Percentiles rank a stretch among this genome's conserved stretches.
Evolutionary conservation across 1,284 basidiomycete genomes (phyloP).

Genomic region (Tranzscheliella williamsii): DNA sequence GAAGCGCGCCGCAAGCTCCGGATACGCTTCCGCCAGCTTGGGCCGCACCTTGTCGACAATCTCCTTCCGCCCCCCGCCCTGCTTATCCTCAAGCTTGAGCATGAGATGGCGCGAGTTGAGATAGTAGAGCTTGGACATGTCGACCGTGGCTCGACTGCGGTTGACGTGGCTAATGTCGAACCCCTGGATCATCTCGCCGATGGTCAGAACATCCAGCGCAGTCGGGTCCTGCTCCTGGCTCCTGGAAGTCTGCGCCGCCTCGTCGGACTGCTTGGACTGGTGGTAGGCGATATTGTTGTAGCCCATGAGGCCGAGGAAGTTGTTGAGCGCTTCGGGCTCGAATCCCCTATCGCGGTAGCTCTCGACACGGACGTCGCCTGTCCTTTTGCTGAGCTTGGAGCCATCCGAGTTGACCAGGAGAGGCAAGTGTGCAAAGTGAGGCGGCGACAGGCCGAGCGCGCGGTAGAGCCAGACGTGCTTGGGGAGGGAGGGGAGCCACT

Average conservation of each 20-base stretch:
- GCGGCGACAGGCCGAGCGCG: constrained; percentile 73
- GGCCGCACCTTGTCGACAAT: constrained; percentile 8
- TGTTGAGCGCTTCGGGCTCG: constrained; percentile 85
- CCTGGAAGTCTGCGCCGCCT: neutral
- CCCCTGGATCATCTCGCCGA: constrained; percentile 39
- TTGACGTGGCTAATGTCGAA: constrained; percentile 52
- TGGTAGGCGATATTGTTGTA: constrained; percentile 68
- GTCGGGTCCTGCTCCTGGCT: constrained; percentile 5
- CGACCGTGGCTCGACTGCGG: constrained; percentile 46
- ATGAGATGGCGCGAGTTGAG: constrained; percentile 48
- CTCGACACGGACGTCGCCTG: constrained; percentile 82
- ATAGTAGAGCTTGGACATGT: constrained; percentile 49
- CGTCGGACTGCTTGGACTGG: neutral
- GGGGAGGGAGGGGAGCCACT: constrained; percentile 95
- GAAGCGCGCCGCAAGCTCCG: constrained; percentile 1
- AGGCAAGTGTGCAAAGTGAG: constrained; percentile 87
- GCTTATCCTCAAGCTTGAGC: constrained; percentile 35
- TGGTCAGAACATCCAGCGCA: constrained; percentile 42
- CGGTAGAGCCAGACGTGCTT: constrained; percentile 88
- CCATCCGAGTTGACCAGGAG: constrained; percentile 88
- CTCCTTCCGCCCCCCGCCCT: constrained; percentile 10
- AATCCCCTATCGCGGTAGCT: constrained; percentile 84
- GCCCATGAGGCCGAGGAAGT: constrained; percentile 90
- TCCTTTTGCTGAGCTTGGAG: constrained; percentile 90
- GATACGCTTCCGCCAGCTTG: constrained; percentile 5